These are phyloP conservation scores for Huiozyma naganishii DNA, from an alignment of 805 yeast genomes.

Conservation along the genomic window DNA sequence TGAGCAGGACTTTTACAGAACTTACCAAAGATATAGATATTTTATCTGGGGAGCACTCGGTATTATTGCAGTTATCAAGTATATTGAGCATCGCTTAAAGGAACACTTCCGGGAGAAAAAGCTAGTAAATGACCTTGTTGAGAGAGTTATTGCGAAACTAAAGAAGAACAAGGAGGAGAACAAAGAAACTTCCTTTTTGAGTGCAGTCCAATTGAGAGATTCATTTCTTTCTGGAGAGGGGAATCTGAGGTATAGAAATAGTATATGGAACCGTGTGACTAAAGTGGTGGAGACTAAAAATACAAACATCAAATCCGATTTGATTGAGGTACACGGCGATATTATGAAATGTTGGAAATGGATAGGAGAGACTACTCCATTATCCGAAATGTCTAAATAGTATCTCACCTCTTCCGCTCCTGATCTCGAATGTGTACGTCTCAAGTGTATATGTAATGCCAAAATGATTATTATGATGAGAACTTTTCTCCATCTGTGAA, in stretches of 20 bases:
- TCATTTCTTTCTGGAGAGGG: constrained; percentile 34
- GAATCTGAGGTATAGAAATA: constrained; percentile 28
- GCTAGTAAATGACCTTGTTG: constrained; percentile 36
- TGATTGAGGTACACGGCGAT: constrained; percentile 75
- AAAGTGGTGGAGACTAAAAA: constrained; percentile 46
- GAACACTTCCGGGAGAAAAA: constrained; percentile 30
- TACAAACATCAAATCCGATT: constrained; percentile 49
- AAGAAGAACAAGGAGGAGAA: constrained; percentile 26
- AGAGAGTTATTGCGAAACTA: constrained; percentile 40
- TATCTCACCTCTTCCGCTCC: not conserved
- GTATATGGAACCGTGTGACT: constrained; percentile 50
- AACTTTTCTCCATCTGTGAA: not conserved
- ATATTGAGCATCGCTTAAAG: constrained; percentile 28
- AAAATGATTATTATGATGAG: not conserved
- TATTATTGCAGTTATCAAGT: constrained; percentile 13
- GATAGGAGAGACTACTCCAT: constrained; percentile 35
- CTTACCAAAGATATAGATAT: constrained; percentile 21
- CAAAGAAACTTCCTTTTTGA: constrained; percentile 39
- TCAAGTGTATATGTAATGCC: too few relatives aligned
- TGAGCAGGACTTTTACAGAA: constrained; percentile 39
- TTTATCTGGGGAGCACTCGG: constrained; percentile 7
- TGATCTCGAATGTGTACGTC: not conserved
- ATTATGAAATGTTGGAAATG: constrained; percentile 84
- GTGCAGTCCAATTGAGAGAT: constrained; percentile 65
- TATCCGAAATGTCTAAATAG: not conserved